Base-by-base conservation (phyloP, 768 basidiomycete species). In the Dictyophora rubrovolvata region DNA sequence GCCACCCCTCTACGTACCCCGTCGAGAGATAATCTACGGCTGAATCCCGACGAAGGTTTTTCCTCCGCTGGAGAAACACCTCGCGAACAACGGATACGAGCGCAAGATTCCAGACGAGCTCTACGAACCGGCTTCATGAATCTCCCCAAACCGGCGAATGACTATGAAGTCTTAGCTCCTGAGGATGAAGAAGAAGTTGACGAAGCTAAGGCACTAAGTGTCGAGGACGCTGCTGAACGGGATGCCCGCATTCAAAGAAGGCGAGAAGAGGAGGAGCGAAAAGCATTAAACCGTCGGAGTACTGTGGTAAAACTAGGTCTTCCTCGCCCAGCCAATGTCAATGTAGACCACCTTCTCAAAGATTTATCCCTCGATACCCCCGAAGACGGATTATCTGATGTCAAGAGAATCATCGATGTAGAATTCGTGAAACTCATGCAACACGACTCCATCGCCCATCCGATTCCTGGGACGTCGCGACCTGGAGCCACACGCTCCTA, bases 91-190 rank as follows among this genome's bases (percentile, higher is more conserved):
- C 82, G 81, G 14, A 70, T 83, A 58, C 85, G 80, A 23, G 69
- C 72, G 14, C 77, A 77, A 58, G 81, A 85, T 21, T 78, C 82
- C 5, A 91, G 93, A 69, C 81, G 85, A 42, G 83, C 87, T 0
- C 78, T 98, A 54, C 79, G 87, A 64, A 81, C 84, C 10, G 89
- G 87, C 5, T 97, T 98, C 72, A 79, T 79, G 72, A 84, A 71
- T 61, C 76, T 99, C 16, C 96, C 96, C 0, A 85, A 84, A 64
- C 93, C 96, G 0, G 92, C 97, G 74, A 97, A 98, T 70, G 95
- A 98, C 71, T 98, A 97, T 65, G 94, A 98, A 72, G 74, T 99
- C 50, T 79, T 94, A 48, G 84, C 95, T 9, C 91, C 90, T 1
- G 94, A 95, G 64, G 89, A 92, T 17, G 89, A 92, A 55, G 88